Evolutionary conservation across 768 basidiomycete genomes (phyloP).

Genomic region (Dentipellis sp.): DNA sequence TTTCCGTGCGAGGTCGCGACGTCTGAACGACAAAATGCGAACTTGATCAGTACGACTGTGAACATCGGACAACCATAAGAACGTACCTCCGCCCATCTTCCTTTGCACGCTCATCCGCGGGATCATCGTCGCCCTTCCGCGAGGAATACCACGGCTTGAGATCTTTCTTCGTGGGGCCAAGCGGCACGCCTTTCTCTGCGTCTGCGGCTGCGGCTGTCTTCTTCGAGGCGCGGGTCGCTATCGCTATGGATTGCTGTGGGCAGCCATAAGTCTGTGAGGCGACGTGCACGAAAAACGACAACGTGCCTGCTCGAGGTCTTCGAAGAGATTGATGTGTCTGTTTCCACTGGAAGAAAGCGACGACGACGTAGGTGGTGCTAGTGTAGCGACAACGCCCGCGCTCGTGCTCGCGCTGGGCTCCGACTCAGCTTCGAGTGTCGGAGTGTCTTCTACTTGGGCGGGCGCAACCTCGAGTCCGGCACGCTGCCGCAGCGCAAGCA

Average conservation of each 20-base stretch:
- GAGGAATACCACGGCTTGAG: slow-evolving; percentile 70
- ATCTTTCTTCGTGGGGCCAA: slow-evolving; percentile 70
- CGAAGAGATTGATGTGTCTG: slow-evolving; percentile 81
- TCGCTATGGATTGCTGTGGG: slow-evolving; percentile 34
- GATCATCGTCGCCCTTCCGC: slow-evolving; percentile 10
- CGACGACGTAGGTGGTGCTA: slow-evolving; percentile 9
- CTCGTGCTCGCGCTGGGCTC: slow-evolving; percentile 1
- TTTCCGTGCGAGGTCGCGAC: slow-evolving; percentile 56
- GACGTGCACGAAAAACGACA: background rate
- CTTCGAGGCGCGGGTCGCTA: slow-evolving; percentile 39
- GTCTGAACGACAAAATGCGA: slow-evolving; percentile 25
- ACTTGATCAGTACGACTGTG: background rate
- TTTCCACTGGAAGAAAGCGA: slow-evolving; percentile 44
- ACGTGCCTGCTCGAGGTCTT: slow-evolving; percentile 49
- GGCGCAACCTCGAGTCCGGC: slow-evolving; percentile 34
- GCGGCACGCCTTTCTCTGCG: slow-evolving; percentile 60
- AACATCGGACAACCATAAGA: background rate
- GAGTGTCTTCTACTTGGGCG: background rate
- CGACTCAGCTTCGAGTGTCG: slow-evolving; percentile 3
- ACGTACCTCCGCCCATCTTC: slow-evolving; percentile 20
- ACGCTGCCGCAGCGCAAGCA: slow-evolving; percentile 52
- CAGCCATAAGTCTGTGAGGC: background rate
- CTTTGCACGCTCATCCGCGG: slow-evolving; percentile 1
- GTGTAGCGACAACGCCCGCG: slow-evolving; percentile 8
- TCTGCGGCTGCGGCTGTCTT: slow-evolving; percentile 25